Percentiles rank a stretch among this genome's conserved stretches.
Conservation (phyloP, 139 green algal genomes). For the Dunaliella sp. region DNA sequence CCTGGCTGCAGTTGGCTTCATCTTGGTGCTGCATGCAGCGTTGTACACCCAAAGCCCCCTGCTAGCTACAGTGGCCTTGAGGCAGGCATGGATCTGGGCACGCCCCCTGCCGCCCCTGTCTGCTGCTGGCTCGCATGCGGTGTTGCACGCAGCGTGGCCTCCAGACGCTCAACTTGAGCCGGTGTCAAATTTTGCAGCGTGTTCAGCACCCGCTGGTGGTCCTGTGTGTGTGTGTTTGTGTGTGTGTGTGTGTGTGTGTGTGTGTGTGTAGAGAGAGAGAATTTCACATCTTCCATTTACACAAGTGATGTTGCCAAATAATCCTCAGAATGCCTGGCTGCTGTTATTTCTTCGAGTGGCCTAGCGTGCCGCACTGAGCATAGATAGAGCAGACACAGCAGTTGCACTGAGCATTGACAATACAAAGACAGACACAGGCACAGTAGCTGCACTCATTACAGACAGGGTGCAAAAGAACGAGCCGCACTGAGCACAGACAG, state of each 20-base stretch:
- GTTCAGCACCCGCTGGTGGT: slow-evolving; percentile 17
- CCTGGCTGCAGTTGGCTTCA: neutral
- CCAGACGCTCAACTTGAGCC: slow-evolving; percentile 2
- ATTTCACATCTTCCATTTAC: too few relatives aligned
- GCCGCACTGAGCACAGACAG: too few relatives aligned
- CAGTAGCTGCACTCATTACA: too few relatives aligned
- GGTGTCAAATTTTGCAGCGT: slow-evolving; percentile 11
- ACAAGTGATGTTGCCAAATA: too few relatives aligned
- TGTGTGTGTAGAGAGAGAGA: too few relatives aligned
- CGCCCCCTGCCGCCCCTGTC: neutral
- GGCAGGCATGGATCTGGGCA: neutral
- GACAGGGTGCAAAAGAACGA: too few relatives aligned
- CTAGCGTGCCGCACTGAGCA: too few relatives aligned
- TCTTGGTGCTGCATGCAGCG: neutral
- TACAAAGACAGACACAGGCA: too few relatives aligned
- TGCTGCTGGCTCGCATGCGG: neutral
- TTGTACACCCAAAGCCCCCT: neutral
- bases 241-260: neutral
- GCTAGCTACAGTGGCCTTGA: neutral
- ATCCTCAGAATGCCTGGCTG: too few relatives aligned
- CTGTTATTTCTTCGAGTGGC: too few relatives aligned
- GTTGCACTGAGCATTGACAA: too few relatives aligned
- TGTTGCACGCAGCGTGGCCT: neutral
- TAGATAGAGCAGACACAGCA: too few relatives aligned
- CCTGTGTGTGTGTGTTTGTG: neutral